Evolutionary conservation across 2,329 filamentous ascomycete species (phyloP).

Genomic region (Exophiala alcalophila): DNA sequence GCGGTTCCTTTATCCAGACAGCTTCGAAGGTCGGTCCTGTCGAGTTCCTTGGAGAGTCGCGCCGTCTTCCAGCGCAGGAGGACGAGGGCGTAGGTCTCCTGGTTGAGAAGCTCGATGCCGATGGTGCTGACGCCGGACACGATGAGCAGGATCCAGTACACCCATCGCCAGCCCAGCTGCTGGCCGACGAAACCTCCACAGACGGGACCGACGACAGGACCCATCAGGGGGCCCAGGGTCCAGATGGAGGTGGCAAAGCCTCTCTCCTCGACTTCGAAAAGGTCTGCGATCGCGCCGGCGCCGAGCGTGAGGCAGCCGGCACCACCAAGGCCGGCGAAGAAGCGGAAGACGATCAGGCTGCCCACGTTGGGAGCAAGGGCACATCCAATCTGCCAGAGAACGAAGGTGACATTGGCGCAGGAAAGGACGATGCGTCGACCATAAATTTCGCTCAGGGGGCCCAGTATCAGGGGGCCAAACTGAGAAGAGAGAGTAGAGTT

Average conservation of each 20-base stretch:
- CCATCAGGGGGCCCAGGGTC: constrained; percentile 27
- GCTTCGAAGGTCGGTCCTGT: constrained; percentile 44
- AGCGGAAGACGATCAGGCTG: constrained; percentile 58
- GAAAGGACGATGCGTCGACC: constrained; percentile 56
- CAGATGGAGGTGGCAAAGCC: constrained; percentile 28
- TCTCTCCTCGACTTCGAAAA: constrained; percentile 25
- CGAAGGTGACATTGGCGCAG: constrained; percentile 53
- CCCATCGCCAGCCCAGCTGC: constrained; percentile 29
- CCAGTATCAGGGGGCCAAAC: constrained; percentile 51
- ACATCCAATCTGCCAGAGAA: constrained; percentile 60
- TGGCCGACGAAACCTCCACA: constrained; percentile 59
- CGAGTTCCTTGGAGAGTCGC: constrained; percentile 36
- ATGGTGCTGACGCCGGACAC: constrained; percentile 54
- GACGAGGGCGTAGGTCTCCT: constrained; percentile 61
- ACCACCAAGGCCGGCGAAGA: constrained; percentile 58
- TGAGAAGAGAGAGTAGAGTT: too few relatives aligned
- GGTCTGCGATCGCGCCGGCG: constrained; percentile 39
- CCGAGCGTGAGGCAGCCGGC: constrained; percentile 54
- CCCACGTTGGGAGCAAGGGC: constrained; percentile 53
- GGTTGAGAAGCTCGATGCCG: constrained; percentile 53
- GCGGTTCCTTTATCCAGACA: too few relatives aligned
- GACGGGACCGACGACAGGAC: constrained; percentile 54
- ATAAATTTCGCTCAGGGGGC: constrained; percentile 56
- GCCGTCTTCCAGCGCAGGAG: constrained; percentile 56
- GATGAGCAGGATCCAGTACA: constrained; percentile 61